These are phyloP conservation scores for Fusarium robinianum DNA, from an alignment of 2,329 filamentous ascomycete species.

Conservation along the genomic window DNA sequence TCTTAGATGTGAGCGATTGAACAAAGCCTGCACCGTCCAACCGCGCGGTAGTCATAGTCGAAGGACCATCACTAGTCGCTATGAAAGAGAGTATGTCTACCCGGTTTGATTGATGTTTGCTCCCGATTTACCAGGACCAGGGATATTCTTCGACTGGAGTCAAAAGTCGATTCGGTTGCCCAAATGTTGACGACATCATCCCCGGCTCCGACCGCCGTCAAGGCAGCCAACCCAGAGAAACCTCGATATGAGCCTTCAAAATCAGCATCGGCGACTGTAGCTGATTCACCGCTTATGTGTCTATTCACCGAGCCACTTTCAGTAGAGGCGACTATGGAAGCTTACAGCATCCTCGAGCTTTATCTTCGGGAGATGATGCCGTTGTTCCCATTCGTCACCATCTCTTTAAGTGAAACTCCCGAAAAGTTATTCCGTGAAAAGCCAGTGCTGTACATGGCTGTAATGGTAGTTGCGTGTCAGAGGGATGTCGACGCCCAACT, in stretches of 20 bases:
- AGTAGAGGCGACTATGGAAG: neutral
- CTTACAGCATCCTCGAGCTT: conserved; percentile 4
- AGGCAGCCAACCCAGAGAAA: neutral
- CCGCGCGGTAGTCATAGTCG: conserved; percentile 11
- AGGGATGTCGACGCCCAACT: conserved; percentile 2
- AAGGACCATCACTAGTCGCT: neutral
- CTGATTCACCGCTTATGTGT: neutral
- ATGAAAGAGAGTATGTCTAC: conserved; percentile 9
- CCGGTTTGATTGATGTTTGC: rapidly evolving
- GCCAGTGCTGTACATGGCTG: conserved; percentile 13
- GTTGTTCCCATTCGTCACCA: conserved; percentile 10
- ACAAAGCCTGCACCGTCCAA: conserved; percentile 10
- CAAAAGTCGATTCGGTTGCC: conserved; percentile 18
- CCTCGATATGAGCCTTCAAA: neutral
- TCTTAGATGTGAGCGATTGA: conserved; percentile 12
- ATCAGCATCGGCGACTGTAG: neutral
- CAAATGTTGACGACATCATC: conserved; percentile 3
- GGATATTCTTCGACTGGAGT: conserved; percentile 10
- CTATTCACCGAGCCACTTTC: conserved; percentile 5
- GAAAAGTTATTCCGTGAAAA: conserved; percentile 3
- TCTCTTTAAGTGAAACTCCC: neutral
- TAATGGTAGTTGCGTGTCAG: conserved; percentile 17
- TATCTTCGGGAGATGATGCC: conserved; percentile 17
- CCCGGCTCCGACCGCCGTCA: neutral
- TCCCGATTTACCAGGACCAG: neutral